A percentile compares a stretch with the other conserved stretches of the same genome.
phyloP scores from a whole-genome alignment of 2,329 filamentous ascomycete genomes.

The Trichophyton mentagrophytes region DNA sequence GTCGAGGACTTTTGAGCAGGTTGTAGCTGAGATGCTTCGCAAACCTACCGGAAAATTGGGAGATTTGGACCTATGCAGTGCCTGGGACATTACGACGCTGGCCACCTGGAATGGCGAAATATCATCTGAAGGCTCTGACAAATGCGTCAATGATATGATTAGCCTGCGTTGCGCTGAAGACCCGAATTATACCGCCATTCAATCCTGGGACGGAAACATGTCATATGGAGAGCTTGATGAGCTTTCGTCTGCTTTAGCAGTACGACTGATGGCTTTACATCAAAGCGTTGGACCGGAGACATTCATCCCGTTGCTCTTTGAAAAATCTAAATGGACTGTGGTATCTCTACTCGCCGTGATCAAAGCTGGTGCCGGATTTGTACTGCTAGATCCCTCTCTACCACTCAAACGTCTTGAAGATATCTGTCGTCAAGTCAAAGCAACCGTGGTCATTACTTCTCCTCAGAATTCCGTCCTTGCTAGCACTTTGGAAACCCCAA shows the following conservation, averaged over 20 bases:
- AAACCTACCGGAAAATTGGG: constrained; percentile 3
- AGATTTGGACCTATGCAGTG: not conserved
- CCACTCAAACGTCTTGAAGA: constrained; percentile 23
- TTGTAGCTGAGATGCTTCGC: constrained; percentile 1
- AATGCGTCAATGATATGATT: not conserved
- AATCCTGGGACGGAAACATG: constrained; percentile 15
- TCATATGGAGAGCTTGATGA: constrained; percentile 12
- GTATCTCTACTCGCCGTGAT: constrained; percentile 20
- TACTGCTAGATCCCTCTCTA: constrained; percentile 19
- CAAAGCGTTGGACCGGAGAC: constrained; percentile 16
- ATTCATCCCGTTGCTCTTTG: constrained; percentile 18
- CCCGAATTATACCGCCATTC: constrained; percentile 10
- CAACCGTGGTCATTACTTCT: constrained; percentile 1
- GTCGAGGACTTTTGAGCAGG: constrained; percentile 1
- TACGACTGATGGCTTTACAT: constrained; percentile 16
- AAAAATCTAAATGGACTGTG: constrained; percentile 21
- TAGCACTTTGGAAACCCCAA: not conserved
- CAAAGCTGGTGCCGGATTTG: constrained; percentile 19
- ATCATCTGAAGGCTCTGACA: not conserved
- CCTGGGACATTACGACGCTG: not conserved
- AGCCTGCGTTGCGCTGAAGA: not conserved
- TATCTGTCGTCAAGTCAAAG: constrained; percentile 1
- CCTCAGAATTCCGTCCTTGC: not conserved
- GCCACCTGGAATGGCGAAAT: not conserved
- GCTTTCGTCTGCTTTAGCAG: constrained; percentile 13